phyloP scores from a whole-genome alignment of 2,329 filamentous ascomycete genomes.

The Cercospora sesami region DNA sequence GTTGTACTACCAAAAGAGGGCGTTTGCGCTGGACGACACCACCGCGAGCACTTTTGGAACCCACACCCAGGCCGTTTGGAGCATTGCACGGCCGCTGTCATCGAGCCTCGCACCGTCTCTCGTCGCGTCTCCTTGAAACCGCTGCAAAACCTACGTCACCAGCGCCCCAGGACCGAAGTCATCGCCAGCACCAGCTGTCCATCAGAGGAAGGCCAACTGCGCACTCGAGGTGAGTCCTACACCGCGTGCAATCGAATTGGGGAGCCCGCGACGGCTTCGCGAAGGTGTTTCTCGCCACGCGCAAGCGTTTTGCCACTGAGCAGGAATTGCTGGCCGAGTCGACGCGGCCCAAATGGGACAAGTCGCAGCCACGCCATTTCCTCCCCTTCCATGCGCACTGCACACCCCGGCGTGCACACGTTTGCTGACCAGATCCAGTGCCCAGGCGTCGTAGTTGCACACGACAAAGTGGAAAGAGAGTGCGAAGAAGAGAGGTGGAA shows the following conservation, averaged over 20 bases:
- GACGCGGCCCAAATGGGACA: background rate
- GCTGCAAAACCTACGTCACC: slow-evolving; percentile 11
- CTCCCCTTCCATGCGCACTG: background rate
- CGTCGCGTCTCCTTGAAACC: slow-evolving; percentile 11
- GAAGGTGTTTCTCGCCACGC: background rate
- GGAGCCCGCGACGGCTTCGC: background rate
- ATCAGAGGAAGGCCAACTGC: background rate
- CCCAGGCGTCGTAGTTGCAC: background rate
- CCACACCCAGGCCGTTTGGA: background rate
- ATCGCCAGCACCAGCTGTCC: slow-evolving; percentile 8
- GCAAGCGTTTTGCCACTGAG: slow-evolving; percentile 12
- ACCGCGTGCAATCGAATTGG: background rate
- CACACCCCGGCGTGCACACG: background rate
- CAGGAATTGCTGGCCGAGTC: slow-evolving; percentile 9
- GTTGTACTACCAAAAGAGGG: slow-evolving; percentile 12
- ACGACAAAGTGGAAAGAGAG: background rate
- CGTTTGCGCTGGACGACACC: slow-evolving; percentile 1
- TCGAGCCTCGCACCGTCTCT: background rate
- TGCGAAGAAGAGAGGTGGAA: slow-evolving; percentile 2
- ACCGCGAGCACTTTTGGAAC: background rate
- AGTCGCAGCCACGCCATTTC: background rate
- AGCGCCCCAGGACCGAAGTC: background rate
- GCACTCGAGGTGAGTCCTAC: slow-evolving; percentile 8
- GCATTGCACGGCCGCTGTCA: background rate
- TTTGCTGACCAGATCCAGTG: slow-evolving; percentile 3